Evolutionary conservation across 2,329 filamentous ascomycete genomes (phyloP).

Genomic region (Emmonsiellopsis sp.): DNA sequence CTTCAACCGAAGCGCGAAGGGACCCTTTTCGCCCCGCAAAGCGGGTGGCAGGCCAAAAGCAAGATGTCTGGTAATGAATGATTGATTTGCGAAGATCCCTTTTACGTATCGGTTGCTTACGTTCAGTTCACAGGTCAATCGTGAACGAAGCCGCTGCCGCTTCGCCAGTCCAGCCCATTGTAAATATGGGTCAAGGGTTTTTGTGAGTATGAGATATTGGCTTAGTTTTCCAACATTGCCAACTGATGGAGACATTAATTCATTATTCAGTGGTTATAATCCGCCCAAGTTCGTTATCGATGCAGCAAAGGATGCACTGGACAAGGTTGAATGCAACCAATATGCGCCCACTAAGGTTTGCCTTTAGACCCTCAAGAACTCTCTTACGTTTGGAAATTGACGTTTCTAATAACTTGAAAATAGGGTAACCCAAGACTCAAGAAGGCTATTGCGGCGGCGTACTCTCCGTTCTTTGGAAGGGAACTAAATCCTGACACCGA

Average conservation of each 20-base stretch:
- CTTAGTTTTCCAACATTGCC: not conserved
- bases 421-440: conserved; percentile 76
- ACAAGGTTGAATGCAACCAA: conserved; percentile 94
- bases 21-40: conserved; percentile 38
- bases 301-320: conserved; percentile 80
- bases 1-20: conserved; percentile 25
- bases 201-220: conserved; percentile 31
- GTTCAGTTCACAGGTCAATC: conserved; percentile 43
- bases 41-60: conserved; percentile 40
- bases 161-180: conserved; percentile 54
- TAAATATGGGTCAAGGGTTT: conserved; percentile 60
- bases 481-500: conserved; percentile 80
- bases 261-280: conserved; percentile 61
- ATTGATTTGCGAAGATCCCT: not conserved
- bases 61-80: conserved; percentile 39
- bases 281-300: conserved; percentile 83
- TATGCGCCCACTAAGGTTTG: conserved; percentile 81
- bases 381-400: not conserved
- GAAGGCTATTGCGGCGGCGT: conserved; percentile 87
- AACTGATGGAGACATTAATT: not conserved
- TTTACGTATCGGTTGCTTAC: not conserved
- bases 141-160: conserved; percentile 58
- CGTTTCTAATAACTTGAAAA: not conserved
- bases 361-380: conserved; percentile 4
- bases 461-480: conserved; percentile 79